These are phyloP conservation scores for Chaetomidium leptoderma DNA, from an alignment of 495 filamentous ascomycete species.

Conservation along the genomic window DNA sequence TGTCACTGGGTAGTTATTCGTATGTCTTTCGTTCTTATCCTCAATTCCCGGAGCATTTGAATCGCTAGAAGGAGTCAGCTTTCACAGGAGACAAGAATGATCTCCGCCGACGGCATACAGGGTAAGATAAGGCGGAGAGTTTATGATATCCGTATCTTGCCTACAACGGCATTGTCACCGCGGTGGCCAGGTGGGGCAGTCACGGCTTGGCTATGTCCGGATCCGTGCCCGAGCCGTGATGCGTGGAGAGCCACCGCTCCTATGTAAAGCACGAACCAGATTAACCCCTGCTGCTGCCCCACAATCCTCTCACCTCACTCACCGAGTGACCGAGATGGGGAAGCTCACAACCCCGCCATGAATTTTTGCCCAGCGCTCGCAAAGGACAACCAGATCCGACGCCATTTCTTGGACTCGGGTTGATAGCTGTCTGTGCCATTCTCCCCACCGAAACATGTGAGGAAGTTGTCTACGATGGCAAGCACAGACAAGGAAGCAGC, in stretches of 20 bases:
- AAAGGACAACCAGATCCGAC: background rate
- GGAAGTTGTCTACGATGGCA: conserved; percentile 6
- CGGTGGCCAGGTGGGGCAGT: background rate
- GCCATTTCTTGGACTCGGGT: conserved; percentile 4
- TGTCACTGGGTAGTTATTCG: too few relatives aligned
- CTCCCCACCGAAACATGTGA: conserved; percentile 9
- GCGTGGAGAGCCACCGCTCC: too few relatives aligned
- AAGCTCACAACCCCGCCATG: conserved; percentile 14
- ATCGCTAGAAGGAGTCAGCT: too few relatives aligned
- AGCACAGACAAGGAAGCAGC: conserved; percentile 13
- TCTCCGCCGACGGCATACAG: too few relatives aligned
- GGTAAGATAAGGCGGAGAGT: too few relatives aligned
- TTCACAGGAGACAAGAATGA: too few relatives aligned
- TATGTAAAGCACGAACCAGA: background rate
- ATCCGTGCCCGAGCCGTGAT: too few relatives aligned
- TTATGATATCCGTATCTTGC: too few relatives aligned
- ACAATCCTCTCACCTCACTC: background rate
- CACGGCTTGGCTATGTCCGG: background rate
- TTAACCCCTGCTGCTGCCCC: background rate
- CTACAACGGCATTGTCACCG: too few relatives aligned
- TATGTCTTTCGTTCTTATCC: too few relatives aligned
- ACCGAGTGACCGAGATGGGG: background rate
- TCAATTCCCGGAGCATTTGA: too few relatives aligned
- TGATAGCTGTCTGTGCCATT: background rate
- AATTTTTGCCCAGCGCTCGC: conserved; percentile 11